Base-by-base conservation (phyloP, 805 yeast genomes). In the Debaryomyces castellii region DNA sequence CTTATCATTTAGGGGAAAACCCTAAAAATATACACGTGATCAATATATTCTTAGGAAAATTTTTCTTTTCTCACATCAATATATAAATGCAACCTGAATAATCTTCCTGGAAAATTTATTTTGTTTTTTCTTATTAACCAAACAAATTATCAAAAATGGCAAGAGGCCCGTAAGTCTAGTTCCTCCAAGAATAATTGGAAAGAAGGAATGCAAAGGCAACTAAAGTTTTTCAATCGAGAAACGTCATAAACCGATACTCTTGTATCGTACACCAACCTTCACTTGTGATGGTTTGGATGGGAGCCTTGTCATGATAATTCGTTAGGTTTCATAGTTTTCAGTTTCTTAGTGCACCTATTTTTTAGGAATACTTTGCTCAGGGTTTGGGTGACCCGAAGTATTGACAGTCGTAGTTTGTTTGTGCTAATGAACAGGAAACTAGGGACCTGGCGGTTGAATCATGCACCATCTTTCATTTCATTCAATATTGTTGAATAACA, bases 161-260 rank as follows among this genome's bases (percentile, higher is more conserved):
- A 72, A 72, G 77, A 72, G 77, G 77, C 76, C 77, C 76, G 77
- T 72, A 72, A 67, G 77, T 72, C 68, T 57, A 51, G 44, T 51
- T 39, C 44, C 37, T 17, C 40, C 37, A 18, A 37, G 20, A 10
- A 32, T 28, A 10, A 25, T 34, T 14, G 27, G 18, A 12, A 21
- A 36, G 16, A 17, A 20, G 36, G 24, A 25, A 24, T n/a, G 36
- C 25, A 11, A 27, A 11, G 22, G 27, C 24, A 32, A 17, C 38
- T 25, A 41, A n/a, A n/a, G n/a, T 39, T 41, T 30, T 35, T 27
- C 39, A 20, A 41, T 16, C 34, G 23, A 14, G 41, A 38, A 38
- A 43, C 32, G 14, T 12, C 35, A 39, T 37, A 30, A 17, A 43
- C 38, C 41, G 37, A 43, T 43, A 43, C 23, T 16, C 35, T 54